phyloP scores from a whole-genome alignment of 2,329 filamentous ascomycete genomes.

The Akanthomyces dipterigenus region DNA sequence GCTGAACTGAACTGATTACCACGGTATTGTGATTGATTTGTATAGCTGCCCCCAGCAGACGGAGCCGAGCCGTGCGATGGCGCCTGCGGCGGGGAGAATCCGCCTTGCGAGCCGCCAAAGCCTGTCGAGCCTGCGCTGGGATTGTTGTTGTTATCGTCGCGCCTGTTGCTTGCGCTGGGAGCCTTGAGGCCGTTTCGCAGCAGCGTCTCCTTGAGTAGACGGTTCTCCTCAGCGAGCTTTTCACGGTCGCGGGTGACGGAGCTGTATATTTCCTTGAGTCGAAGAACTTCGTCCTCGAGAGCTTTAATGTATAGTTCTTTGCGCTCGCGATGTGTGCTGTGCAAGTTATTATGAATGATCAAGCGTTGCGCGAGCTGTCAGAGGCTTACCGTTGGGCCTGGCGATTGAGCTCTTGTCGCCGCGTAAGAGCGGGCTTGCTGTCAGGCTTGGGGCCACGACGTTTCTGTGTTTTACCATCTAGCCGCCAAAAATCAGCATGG shows the following conservation, averaged over 20 bases:
- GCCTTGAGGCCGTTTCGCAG: slow-evolving; percentile 43
- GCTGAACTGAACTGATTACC: slow-evolving; percentile 25
- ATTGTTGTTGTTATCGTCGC: slow-evolving; percentile 39
- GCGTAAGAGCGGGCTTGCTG: slow-evolving; percentile 86
- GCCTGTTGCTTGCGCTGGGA: slow-evolving; percentile 16
- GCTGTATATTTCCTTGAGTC: slow-evolving; percentile 79
- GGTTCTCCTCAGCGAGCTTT: slow-evolving; percentile 70
- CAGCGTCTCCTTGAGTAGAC: slow-evolving; percentile 56
- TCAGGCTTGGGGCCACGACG: slow-evolving; percentile 92
- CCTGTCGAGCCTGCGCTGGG: slow-evolving; percentile 35
- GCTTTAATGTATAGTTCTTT: slow-evolving; percentile 96
- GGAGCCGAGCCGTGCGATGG: slow-evolving; percentile 34
- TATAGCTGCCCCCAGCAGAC: slow-evolving; percentile 21
- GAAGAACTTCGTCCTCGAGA: slow-evolving; percentile 83
- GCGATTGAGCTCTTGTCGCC: slow-evolving; percentile 87
- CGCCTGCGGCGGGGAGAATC: slow-evolving; percentile 42
- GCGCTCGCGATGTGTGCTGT: slow-evolving; percentile 87
- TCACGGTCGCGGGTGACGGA: slow-evolving; percentile 70
- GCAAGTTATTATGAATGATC: not conserved
- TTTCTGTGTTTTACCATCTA: slow-evolving; percentile 81
- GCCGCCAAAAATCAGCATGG: not conserved
- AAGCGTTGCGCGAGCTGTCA: not conserved
- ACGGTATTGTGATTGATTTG: not conserved
- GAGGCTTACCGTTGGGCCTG: slow-evolving; percentile 79
- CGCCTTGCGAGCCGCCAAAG: slow-evolving; percentile 15